phyloP scores from a whole-genome alignment of 345 rosid species.

The Dipteronia sinensis region DNA sequence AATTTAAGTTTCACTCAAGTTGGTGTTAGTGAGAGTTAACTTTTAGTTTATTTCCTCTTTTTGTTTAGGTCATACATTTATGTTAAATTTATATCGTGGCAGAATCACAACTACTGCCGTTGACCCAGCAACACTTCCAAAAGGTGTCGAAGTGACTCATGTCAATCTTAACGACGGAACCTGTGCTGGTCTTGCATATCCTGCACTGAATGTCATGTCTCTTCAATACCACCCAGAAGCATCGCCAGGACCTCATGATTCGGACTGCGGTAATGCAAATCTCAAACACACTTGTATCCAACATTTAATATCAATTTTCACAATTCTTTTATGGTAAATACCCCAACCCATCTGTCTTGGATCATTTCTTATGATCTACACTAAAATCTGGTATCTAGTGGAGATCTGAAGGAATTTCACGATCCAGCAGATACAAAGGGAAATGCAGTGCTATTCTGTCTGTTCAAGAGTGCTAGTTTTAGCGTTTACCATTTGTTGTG shows the following conservation, averaged over 20 bases:
- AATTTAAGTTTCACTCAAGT: background rate
- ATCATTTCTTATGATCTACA: too few relatives aligned
- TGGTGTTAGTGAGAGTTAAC: background rate
- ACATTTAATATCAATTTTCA: too few relatives aligned
- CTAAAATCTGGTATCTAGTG: too few relatives aligned
- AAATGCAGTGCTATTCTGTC: too few relatives aligned
- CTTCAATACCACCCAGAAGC: constrained; percentile 98
- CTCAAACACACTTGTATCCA: background rate
- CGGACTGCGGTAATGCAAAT: constrained; percentile 59
- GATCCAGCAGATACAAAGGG: too few relatives aligned
- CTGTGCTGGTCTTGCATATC: constrained; percentile 93
- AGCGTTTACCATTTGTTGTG: too few relatives aligned
- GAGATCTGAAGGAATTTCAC: too few relatives aligned
- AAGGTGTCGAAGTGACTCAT: constrained; percentile 88
- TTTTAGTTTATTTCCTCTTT: background rate
- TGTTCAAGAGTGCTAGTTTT: too few relatives aligned
- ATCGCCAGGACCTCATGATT: constrained; percentile 97
- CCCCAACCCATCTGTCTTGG: too few relatives aligned
- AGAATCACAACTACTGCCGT: constrained; percentile 98
- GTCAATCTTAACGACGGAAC: constrained; percentile 93
- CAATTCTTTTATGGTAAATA: too few relatives aligned
- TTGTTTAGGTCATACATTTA: background rate
- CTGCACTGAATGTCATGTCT: constrained; percentile 74
- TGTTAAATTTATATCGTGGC: constrained; percentile 28
- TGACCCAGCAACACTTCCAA: constrained; percentile 55